A percentile compares a stretch with the other conserved stretches of the same genome.
phyloP scores from a whole-genome alignment of 2,329 filamentous ascomycete genomes.

The Periconia sp. region DNA sequence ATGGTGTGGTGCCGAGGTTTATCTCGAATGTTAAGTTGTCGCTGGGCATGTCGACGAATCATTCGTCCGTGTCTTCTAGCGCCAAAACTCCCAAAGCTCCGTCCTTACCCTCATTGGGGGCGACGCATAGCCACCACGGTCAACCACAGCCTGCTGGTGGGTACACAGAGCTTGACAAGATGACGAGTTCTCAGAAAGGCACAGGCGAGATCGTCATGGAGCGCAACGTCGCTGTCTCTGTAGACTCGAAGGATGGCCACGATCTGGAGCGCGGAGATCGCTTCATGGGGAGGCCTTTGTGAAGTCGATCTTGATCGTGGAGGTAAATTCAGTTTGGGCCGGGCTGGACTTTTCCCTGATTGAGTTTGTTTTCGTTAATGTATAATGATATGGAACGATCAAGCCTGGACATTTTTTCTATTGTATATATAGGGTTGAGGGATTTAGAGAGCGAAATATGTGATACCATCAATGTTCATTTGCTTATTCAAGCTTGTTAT shows the following conservation, averaged over 20 bases:
- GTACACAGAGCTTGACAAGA: constrained; percentile 11
- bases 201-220: constrained; percentile 1
- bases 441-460: too few species aligned
- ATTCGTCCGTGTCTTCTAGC: neutral
- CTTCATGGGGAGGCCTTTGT: too few species aligned
- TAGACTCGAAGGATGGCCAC: neutral
- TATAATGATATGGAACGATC: too few species aligned
- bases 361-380: too few species aligned
- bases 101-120: neutral
- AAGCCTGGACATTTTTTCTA: too few species aligned
- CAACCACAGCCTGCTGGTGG: neutral
- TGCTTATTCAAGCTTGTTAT: too few species aligned
- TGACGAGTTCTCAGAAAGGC: constrained; percentile 2
- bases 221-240: neutral
- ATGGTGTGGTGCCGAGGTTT: neutral
- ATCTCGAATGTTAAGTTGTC: neutral
- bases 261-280: neutral
- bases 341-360: too few species aligned
- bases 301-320: too few species aligned
- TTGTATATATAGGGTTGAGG: too few species aligned
- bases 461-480: too few species aligned
- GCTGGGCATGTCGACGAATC: neutral
- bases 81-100: neutral
- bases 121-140: neutral
- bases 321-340: too few species aligned